These are phyloP conservation scores for Thielaviopsis euricoi DNA, from an alignment of 2,329 filamentous ascomycete genomes.

Conservation along the genomic window DNA sequence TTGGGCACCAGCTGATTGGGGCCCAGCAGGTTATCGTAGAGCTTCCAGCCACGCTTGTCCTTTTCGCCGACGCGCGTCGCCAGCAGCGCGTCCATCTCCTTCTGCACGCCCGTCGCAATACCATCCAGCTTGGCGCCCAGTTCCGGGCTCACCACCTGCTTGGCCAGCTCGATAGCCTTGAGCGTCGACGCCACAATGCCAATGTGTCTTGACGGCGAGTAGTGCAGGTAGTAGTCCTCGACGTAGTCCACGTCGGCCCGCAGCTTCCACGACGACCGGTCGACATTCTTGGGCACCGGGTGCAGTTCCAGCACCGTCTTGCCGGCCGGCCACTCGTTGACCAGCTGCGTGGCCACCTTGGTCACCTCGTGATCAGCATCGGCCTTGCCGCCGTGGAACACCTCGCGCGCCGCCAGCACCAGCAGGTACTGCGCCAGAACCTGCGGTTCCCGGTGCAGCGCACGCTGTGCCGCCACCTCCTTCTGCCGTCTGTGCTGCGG, in stretches of 20 bases:
- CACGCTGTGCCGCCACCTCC: conserved; percentile 14
- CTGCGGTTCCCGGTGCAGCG: conserved; percentile 26
- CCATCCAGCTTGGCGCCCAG: conserved; percentile 23
- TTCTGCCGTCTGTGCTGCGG: conserved; percentile 20
- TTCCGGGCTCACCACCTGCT: conserved; percentile 23
- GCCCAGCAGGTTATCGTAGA: conserved; percentile 11
- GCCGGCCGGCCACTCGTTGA: conserved; percentile 25
- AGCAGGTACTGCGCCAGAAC: conserved; percentile 26
- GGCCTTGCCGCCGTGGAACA: conserved; percentile 18
- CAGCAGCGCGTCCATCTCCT: conserved; percentile 21
- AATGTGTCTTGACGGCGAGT: conserved; percentile 21
- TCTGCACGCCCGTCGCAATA: conserved; percentile 23
- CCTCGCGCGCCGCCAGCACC: conserved; percentile 25
- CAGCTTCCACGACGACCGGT: neutral
- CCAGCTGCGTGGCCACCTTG: conserved; percentile 22
- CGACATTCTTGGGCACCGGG: conserved; percentile 10
- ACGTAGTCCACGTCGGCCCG: conserved; percentile 16
- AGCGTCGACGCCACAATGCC: conserved; percentile 22
- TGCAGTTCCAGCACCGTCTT: conserved; percentile 23
- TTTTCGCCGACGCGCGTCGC: conserved; percentile 11
- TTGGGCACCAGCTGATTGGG: conserved; percentile 5
- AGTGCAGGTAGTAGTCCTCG: conserved; percentile 21
- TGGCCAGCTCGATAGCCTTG: conserved; percentile 29
- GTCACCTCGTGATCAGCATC: conserved; percentile 21
- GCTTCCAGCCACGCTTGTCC: conserved; percentile 8